A percentile compares a stretch with the other conserved stretches of the same genome.
Evolutionary conservation across 495 filamentous ascomycete species (phyloP).

Genomic region (Penicillium silybi): DNA sequence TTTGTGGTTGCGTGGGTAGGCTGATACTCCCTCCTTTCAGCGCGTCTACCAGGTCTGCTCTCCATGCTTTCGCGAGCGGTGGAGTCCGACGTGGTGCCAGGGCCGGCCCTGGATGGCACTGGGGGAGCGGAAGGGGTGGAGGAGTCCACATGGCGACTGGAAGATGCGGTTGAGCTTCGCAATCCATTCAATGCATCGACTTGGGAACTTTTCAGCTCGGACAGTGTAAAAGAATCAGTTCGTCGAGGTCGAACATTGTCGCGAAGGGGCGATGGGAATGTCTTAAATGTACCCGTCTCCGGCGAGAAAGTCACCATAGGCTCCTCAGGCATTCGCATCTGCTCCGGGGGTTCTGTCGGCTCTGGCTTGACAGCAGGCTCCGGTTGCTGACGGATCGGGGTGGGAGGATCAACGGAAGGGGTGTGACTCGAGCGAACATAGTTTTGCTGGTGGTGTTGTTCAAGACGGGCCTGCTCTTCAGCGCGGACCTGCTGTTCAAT

Average conservation of each 20-base stretch:
- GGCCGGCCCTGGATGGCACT: constrained; percentile 1
- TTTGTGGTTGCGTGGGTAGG: constrained; percentile 25
- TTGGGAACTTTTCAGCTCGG: constrained; percentile 3
- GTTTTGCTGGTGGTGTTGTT: not conserved
- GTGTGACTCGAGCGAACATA: constrained; percentile 16
- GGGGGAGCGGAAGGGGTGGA: constrained; percentile 18
- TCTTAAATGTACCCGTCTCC: constrained; percentile 46
- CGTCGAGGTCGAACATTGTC: constrained; percentile 19
- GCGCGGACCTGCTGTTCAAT: not conserved
- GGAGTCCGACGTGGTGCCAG: not conserved
- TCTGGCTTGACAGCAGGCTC: constrained; percentile 21
- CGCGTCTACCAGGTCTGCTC: constrained; percentile 10
- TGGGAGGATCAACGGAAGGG: constrained; percentile 16
- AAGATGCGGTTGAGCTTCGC: constrained; percentile 10
- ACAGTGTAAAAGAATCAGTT: constrained; percentile 10
- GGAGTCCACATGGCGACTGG: constrained; percentile 9
- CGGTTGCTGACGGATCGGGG: not conserved
- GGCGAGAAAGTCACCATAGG: constrained; percentile 46
- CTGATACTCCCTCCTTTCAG: constrained; percentile 7
- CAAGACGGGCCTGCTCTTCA: not conserved
- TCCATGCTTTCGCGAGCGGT: constrained; percentile 4
- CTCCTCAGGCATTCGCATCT: constrained; percentile 30
- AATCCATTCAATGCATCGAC: not conserved
- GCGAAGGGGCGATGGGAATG: constrained; percentile 39
- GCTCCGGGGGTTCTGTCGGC: constrained; percentile 23